A percentile compares a stretch with the other conserved stretches of the same genome.
Evolutionary conservation across 176 grass and related monocot species (phyloP).

Genomic region (Panicum miliaceum): DNA sequence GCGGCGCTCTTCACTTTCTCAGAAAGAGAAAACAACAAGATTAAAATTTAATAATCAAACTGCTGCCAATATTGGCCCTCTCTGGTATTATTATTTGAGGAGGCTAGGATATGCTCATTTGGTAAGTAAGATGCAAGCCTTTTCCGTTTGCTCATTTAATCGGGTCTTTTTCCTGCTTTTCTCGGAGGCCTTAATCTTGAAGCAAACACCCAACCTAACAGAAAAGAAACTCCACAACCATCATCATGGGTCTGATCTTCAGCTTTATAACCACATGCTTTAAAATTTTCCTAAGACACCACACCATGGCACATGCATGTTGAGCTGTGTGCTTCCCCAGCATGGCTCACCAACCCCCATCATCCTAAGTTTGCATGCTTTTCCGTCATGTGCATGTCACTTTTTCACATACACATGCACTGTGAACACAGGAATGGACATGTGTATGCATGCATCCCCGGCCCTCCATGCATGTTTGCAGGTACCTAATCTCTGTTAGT

Average conservation of each 20-base stretch:
- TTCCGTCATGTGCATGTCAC: constrained; percentile 29
- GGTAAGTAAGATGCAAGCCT: neutral
- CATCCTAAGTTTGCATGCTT: constrained; percentile 4
- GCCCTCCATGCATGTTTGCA: neutral
- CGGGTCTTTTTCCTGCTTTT: constrained; percentile 45
- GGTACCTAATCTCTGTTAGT: neutral
- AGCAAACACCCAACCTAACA: constrained; percentile 55
- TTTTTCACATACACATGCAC: neutral
- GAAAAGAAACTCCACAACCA: constrained; percentile 30
- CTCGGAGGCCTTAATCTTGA: constrained; percentile 49
- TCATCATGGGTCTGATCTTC: constrained; percentile 29
- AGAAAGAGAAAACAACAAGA: neutral
- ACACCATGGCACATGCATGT: constrained; percentile 29
- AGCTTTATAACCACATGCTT: constrained; percentile 40
- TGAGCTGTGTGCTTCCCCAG: constrained; percentile 13
- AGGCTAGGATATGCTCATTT: neutral
- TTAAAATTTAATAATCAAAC: neutral
- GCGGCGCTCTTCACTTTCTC: neutral
- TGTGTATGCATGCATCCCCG: neutral
- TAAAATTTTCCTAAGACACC: neutral
- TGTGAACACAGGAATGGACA: neutral
- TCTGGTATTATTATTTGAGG: neutral
- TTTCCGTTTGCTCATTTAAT: constrained; percentile 28
- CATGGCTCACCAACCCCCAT: constrained; percentile 47
- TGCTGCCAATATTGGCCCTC: neutral